Base-by-base conservation (phyloP, 306 rosid genomes). In the Oxytropis ochrocephala region DNA sequence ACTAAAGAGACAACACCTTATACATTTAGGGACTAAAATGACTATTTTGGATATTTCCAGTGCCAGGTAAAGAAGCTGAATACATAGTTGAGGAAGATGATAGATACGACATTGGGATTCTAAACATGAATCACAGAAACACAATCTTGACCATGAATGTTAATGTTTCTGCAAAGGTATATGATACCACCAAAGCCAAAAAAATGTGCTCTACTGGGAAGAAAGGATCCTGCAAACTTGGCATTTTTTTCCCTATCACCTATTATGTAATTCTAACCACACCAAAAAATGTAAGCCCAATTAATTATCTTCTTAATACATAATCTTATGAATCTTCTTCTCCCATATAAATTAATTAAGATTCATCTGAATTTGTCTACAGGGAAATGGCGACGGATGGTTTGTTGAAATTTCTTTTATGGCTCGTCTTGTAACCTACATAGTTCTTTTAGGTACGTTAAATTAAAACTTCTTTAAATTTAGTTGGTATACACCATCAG, bases 71-170 rank as follows among this genome's bases (percentile, higher is more conserved):
- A 73, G 87, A 70, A 63, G 84, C 69, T 9, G 83, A 81, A 57
- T 89, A 74, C 75, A 54, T 24, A 2, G 69, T 86, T 41, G 88
- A 84, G 80, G 92, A 89, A 75, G 96, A 86, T 38, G 85, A 86
- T 47, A 81, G 52, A 27, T 89, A 91, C 84, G 70, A 80, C 56
- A 59, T 91, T 65, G 91, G 81, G 11, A 54, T 91, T 72, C 72
- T 78, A 57, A 88, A 83, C 84, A 53, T 78, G 73, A 83, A 86
- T 70, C 33, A 55, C 1, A 80, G 69, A 75, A 86, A 68, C 80
- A 78, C 80, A 69, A 80, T 86, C 42, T 29, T 77, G 67, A 80
- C 38, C 30, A 7, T 86, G 78, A 63, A 55, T 33, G 30, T 83
- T 30, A 80, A 80, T 61, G 80, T 86, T 67, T 86, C 88, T 1